Evolutionary conservation across 2,329 filamentous ascomycete genomes (phyloP).

Genomic region (Ophiosphaerella narmari): DNA sequence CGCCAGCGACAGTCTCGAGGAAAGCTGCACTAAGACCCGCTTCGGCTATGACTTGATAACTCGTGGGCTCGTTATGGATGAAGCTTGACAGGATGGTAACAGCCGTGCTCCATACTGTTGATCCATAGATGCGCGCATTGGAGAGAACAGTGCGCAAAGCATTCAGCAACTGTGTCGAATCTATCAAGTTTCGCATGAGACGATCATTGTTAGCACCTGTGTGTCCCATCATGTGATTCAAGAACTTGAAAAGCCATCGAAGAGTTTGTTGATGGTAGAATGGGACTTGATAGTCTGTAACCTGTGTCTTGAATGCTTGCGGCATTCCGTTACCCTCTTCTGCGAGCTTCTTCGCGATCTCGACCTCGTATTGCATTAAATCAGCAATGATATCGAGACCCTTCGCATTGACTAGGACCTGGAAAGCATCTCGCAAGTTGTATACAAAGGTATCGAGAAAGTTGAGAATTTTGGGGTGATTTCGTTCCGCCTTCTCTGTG

Average conservation of each 20-base stretch:
- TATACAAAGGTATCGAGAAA: conserved; percentile 91
- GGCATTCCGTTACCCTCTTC: conserved; percentile 73
- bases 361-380: conserved; percentile 78
- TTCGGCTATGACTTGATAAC: conserved; percentile 93
- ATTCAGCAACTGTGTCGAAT: conserved; percentile 81
- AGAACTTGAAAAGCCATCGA: conserved; percentile 92
- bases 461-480: conserved; percentile 80
- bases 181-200: conserved; percentile 87
- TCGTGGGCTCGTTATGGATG: conserved; percentile 98
- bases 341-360: conserved; percentile 69
- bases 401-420: conserved; percentile 77
- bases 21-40: conserved; percentile 87
- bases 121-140: conserved; percentile 79
- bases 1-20: conserved; percentile 74
- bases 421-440: conserved; percentile 81
- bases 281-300: conserved; percentile 91
- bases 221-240: conserved; percentile 91
- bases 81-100: conserved; percentile 93
- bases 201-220: conserved; percentile 84
- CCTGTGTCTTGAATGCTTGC: conserved; percentile 72
- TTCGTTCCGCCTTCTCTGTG: conserved; percentile 78
- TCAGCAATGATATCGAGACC: conserved; percentile 91
- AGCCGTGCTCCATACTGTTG: conserved; percentile 93
- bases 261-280: conserved; percentile 93
- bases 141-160: conserved; percentile 82